Base-by-base conservation (phyloP, 139 green algal species). In the Ulvella scutata region DNA sequence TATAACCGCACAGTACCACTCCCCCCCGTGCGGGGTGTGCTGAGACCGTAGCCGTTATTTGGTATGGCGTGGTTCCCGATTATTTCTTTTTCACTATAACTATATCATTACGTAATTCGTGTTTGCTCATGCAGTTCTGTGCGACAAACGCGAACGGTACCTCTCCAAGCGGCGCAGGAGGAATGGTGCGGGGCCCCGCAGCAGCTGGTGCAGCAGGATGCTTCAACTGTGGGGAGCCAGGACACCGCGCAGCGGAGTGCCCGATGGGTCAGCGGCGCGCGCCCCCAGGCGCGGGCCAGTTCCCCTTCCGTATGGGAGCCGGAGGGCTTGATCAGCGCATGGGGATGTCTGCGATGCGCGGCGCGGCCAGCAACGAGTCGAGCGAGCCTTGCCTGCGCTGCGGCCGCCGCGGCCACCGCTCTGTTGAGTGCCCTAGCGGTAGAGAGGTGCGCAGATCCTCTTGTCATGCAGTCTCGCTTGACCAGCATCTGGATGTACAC, bases 181-280 rank as follows among this genome's bases (percentile, higher is more conserved):
- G 40, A 13, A 59, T 59, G 13, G 40, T 13, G 13, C 13, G 40
- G 17, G 40, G 40, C 40, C 40, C 40, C 40, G 17, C 17, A 17
- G n/a, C n/a, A n/a, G 40, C 40, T 17, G 40, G 40, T 26, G 40
- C 13, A 6, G 13, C 33, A 26, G n/a, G 51, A 6, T 67, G 51
- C 51, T 67, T 67, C 51, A 67, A 67, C 51, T 67, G 51, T 29
- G 51, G 51, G n/a, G n/a, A 67, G 20, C 51, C 51, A n/a, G 51
- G 51, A n/a, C 51, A 67, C 51, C 51, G 51, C 20, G 51, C 51
- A n/a, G 20, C 6, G n/a, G 51, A 67, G 51, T 67, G 51, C 51
- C 51, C 51, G 9, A 67, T 67, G 51, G 51, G n/a, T 9, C 51
- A 23, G 51, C 13, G n/a, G 13, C 51, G n/a, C n/a, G 51, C n/a